Base-by-base conservation (phyloP, 345 rosid species). In the Linum tenue region DNA sequence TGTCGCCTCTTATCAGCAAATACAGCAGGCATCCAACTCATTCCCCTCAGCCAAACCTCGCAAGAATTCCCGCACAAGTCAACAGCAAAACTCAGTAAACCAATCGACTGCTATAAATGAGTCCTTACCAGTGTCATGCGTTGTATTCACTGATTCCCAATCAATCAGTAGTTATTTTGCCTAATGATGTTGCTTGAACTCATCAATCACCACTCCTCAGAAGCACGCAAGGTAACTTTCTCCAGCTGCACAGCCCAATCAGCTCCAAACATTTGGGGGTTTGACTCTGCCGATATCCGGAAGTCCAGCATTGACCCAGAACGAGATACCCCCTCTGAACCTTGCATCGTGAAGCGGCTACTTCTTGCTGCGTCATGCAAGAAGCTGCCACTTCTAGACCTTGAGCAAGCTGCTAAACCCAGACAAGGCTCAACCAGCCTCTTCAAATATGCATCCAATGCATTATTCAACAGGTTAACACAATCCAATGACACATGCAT, bases 351-450 rank as follows among this genome's bases (percentile, higher is more conserved):
- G 68, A 40, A 60, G 9, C 50, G 50, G 31, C 31, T 22, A 22
- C 31, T 22, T 22, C 31, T 22, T 22, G 31, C 31, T 43, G 50
- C 6, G 50, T 43, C 50, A 11, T 43, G 50, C 50, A 43, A 43
- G 31, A 68, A 65, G 16, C 1, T 68, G 42, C 53, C 71, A 39
- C 64, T 67, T 62, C 80, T 70, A 66, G 67, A 56, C 67, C 85
- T 80, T 15, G 87, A 66, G 57, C 78, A 22, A 22, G 31, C 72
- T 44, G 95, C 88, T 57, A 94, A 72, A 75, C 76, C 68, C 70
- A 90, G 63, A 64, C 86, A 85, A 7, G 96, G 91, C 67, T 84
- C 87, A 2, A 90, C 80, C 89, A 94, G 63, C 67, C 87, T 79
- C 76, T 64, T 88, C 79, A 94, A 61, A 76, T 80, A 88, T 1